phyloP scores from a whole-genome alignment of 2,329 filamentous ascomycete species.

The Colletotrichum orchidophilum region DNA sequence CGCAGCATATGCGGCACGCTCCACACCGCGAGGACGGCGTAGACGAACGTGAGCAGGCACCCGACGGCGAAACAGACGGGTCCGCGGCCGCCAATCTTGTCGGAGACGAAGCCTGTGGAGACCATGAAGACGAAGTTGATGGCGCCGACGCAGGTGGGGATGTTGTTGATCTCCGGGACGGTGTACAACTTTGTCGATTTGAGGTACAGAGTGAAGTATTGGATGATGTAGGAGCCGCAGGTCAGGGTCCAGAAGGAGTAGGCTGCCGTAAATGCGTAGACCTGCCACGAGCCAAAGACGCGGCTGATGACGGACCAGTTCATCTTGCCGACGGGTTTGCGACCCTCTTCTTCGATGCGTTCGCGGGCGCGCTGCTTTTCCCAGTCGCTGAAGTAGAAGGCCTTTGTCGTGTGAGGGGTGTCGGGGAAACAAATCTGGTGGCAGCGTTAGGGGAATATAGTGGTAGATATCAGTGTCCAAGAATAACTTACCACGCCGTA shows the following conservation, averaged over 20 bases:
- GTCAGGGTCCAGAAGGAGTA: constrained; percentile 52
- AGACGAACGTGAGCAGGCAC: constrained; percentile 46
- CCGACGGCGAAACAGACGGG: constrained; percentile 49
- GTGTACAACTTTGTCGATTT: constrained; percentile 46
- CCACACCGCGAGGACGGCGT: constrained; percentile 49
- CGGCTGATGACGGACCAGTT: constrained; percentile 48
- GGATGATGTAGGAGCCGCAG: constrained; percentile 49
- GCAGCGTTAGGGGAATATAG: background rate
- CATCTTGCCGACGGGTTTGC: constrained; percentile 47
- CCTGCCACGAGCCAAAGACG: constrained; percentile 53
- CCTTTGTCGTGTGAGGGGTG: constrained; percentile 51
- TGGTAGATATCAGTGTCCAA: background rate
- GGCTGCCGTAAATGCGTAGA: constrained; percentile 52
- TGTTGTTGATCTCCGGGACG: constrained; percentile 54
- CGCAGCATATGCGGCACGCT: constrained; percentile 46
- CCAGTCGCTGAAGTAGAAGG: constrained; percentile 55
- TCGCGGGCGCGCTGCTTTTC: constrained; percentile 73
- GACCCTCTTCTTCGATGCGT: constrained; percentile 70
- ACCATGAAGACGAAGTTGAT: constrained; percentile 54
- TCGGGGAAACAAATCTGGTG: constrained; percentile 47
- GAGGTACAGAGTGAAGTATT: constrained; percentile 52
- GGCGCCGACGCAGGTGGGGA: constrained; percentile 53
- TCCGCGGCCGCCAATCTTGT: constrained; percentile 47
- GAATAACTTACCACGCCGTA: constrained; percentile 40
- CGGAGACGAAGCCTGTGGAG: constrained; percentile 45